Evolutionary conservation across 768 basidiomycete genomes (phyloP), one percentile per base, ranked within the genome.

Genomic region (Flagelloscypha sp.): DNA sequence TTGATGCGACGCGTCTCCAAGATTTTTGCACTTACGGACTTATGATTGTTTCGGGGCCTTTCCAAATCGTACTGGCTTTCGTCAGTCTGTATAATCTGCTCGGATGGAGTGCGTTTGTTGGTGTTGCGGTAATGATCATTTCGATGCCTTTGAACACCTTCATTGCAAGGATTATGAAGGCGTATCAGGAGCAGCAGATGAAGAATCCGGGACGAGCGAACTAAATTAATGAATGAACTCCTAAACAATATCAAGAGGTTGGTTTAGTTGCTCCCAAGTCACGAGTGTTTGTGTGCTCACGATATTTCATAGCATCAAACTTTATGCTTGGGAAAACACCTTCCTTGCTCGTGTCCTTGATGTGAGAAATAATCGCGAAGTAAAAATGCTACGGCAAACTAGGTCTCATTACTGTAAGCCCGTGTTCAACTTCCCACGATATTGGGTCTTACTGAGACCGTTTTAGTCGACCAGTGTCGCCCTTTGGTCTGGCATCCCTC

Each of bases 61-160:
- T 87, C 52, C 90, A n/a, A n/a, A n/a, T n/a, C n/a, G n/a, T n/a
- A n/a, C n/a, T 97, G 7, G 94, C 94, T 0, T 95, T 97, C 52
- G 56, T 94, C 17, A 90, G 86, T 2, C 67, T 98, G 9, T 94
- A 94, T 56, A 73, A 78, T 42, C 74, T 98, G 13, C 73, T 97
- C 18, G 93, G 90, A 5, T 93, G 88, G 88, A 71, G 86, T 6
- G 83, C 87, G 0, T 90, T 92, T 46, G 83, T 87, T 24, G 90
- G 90, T 5, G 84, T 94, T 2, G 85, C 68, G 0, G 74, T 93
- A 50, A 92, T 93, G 88, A 57, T 86, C n/a, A 48, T 87, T 34
- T 84, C 83, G 2, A 65, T 90, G 39, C 85, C 85, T 3, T 45
- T 86, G 30, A 86, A 83, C 42, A 83, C 83, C 0, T 49, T 64